Base-by-base conservation (phyloP, 1,139 yeast genomes). In the Candida labiduridarum region DNA sequence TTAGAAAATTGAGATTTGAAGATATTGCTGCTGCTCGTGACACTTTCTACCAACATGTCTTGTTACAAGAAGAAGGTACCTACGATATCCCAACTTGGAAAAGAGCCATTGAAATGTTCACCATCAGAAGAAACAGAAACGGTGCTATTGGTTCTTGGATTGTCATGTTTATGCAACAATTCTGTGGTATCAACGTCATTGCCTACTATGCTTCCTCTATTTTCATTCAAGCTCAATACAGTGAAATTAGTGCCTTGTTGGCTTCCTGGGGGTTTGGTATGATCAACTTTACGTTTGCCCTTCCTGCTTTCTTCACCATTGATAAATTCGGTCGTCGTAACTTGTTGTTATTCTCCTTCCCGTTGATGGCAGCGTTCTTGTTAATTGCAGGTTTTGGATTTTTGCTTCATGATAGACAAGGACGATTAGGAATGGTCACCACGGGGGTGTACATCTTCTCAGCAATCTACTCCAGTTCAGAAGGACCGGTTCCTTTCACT, bases 401-500 rank as follows among this genome's bases (percentile, higher is more conserved):
- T 69, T 85, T 84, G 78, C 84, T 87, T 55, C 53, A 63, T 14
- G 59, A 69, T 44, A 61, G 66, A 2, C 66, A 72, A 16, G 57
- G 58, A 4, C 47, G 51, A 47, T 47, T 55, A 15, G 87, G 86
- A 2, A 79, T 89, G 62, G 68, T 85, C 54, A 95, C 84, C 4
- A 78, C 85, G 54, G 96, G 96, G 59, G 84, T 89, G 52, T 89
- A 89, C 64, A 65, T 89, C 41, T 89, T 82, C 69, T 73, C 90
- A 0, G 79, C 83, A 42, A 86, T 87, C 56, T 89, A 89, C 68
- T 87, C 95, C 0, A 84, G 89, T 2, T 94, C 96, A 53, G 90
- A 87, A 70, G 96, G 96, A 43, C 96, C 96, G 12, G 96, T 89
- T 46, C 96, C 96, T 7, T 89, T 89, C 73, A 87, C 95, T 1